phyloP scores from a whole-genome alignment of 805 yeast species.

The Starmerella bombi region DNA sequence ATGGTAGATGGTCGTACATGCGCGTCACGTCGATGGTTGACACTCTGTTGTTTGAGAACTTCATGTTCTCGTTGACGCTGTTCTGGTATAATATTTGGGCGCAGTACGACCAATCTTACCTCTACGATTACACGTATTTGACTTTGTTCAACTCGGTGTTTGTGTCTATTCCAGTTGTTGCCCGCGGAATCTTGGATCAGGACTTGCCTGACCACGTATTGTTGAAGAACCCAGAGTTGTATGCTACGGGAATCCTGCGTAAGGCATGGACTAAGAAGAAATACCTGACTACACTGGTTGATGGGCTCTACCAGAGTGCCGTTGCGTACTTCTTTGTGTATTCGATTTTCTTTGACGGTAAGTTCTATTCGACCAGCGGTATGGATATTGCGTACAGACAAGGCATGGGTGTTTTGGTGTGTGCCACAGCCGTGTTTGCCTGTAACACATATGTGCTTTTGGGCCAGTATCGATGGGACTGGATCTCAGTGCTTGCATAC shows the following conservation, averaged over 20 bases:
- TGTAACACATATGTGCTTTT: constrained; percentile 54
- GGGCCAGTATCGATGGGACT: constrained; percentile 70
- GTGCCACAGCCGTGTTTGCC: constrained; percentile 47
- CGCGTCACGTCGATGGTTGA: constrained; percentile 70
- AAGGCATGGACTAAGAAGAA: constrained; percentile 49
- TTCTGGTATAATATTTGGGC: constrained; percentile 68
- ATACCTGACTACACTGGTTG: constrained; percentile 50
- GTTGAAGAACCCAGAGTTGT: constrained; percentile 56
- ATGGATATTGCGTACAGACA: constrained; percentile 49
- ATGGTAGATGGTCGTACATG: constrained; percentile 72
- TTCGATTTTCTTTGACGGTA: constrained; percentile 38
- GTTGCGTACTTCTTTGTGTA: constrained; percentile 59
- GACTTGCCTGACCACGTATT: constrained; percentile 60
- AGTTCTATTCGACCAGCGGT: constrained; percentile 36
- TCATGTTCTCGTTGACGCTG: constrained; percentile 56
- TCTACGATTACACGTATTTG: constrained; percentile 65
- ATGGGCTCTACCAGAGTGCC: constrained; percentile 61
- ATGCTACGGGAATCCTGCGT: constrained; percentile 54
- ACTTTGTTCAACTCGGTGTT: constrained; percentile 73
- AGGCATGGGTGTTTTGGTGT: constrained; percentile 54
- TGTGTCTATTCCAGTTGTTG: constrained; percentile 67
- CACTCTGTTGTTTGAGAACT: constrained; percentile 66
- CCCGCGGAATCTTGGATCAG: constrained; percentile 63
- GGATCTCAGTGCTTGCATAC: constrained; percentile 43
- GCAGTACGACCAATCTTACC: constrained; percentile 61